phyloP scores from a whole-genome alignment of 139 green algal species.

The Yamagishiella unicocca region DNA sequence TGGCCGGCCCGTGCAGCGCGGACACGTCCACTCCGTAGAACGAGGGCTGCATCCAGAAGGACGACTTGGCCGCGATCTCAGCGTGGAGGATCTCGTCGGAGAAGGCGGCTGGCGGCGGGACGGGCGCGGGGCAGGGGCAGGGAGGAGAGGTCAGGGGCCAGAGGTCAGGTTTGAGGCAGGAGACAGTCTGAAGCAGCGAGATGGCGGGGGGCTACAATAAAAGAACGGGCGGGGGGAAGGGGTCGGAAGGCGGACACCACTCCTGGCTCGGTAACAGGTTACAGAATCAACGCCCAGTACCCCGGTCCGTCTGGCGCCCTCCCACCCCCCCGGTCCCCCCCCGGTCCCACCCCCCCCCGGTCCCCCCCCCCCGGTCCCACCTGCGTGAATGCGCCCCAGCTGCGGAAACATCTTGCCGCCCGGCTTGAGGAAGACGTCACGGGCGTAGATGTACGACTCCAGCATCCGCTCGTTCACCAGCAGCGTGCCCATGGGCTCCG shows the following conservation, averaged over 20 bases:
- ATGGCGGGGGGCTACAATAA: no score
- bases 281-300: no score
- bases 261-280: no score
- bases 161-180: no score
- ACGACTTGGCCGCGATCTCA: conserved; percentile 63
- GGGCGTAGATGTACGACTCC: conserved; percentile 93
- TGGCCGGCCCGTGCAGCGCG: conserved; percentile 74
- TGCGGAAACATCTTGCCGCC: conserved; percentile 95
- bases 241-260: no score
- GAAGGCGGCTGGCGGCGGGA: conserved; percentile 13
- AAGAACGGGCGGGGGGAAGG: no score
- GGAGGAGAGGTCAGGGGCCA: background rate
- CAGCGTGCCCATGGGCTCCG: conserved; percentile 87
- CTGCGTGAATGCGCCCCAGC: conserved; percentile 86
- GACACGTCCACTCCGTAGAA: conserved; percentile 95
- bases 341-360: background rate
- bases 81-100: conserved; percentile 16
- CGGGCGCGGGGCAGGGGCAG: background rate
- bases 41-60: conserved; percentile 83
- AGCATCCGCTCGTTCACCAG: conserved; percentile 98
- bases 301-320: no score
- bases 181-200: no score
- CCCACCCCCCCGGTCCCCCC: background rate
- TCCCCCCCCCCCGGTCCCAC: background rate
- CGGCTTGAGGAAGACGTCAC: conserved; percentile 92